Conservation (phyloP, 352 stramenopile genomes). For the Phytopythium mirpurense region DNA sequence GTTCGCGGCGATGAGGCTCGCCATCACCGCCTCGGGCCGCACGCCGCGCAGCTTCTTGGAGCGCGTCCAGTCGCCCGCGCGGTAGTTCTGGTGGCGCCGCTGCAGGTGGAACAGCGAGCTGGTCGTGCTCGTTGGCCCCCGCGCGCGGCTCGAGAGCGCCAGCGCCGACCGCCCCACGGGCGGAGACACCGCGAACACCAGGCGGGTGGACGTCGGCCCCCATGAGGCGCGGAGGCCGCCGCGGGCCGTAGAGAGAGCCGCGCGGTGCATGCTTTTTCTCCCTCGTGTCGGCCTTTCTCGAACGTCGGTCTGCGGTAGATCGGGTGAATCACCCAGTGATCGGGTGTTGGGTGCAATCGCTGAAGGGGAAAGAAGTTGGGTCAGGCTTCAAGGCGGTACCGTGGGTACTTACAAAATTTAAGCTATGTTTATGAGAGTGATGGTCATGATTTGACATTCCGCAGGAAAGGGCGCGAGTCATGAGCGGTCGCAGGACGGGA, state of each 20-base stretch:
- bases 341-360: neutral
- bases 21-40: constrained; percentile 34
- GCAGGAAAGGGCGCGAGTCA: too few species aligned
- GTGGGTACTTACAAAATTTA: too few species aligned
- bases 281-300: neutral
- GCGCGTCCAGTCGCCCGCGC: constrained; percentile 14
- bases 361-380: neutral
- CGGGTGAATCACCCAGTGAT: too few species aligned
- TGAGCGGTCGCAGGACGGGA: too few species aligned
- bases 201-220: constrained; percentile 7
- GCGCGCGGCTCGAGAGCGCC: constrained; percentile 1
- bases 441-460: too few species aligned
- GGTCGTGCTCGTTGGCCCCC: neutral
- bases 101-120: constrained; percentile 6
- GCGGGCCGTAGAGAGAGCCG: constrained; percentile 18
- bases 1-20: constrained; percentile 54
- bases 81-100: constrained; percentile 18
- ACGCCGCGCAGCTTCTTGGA: constrained; percentile 15
- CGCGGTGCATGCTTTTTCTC: neutral
- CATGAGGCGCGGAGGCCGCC: constrained; percentile 1
- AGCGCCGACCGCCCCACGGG: constrained; percentile 1
- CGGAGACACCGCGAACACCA: constrained; percentile 10
- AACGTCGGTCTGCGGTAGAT: too few species aligned
- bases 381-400: too few species aligned
- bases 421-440: too few species aligned